These are phyloP conservation scores for Haplosporangium gracile DNA, from an alignment of 192 early-diverging fungal genomes.

Conservation along the genomic window DNA sequence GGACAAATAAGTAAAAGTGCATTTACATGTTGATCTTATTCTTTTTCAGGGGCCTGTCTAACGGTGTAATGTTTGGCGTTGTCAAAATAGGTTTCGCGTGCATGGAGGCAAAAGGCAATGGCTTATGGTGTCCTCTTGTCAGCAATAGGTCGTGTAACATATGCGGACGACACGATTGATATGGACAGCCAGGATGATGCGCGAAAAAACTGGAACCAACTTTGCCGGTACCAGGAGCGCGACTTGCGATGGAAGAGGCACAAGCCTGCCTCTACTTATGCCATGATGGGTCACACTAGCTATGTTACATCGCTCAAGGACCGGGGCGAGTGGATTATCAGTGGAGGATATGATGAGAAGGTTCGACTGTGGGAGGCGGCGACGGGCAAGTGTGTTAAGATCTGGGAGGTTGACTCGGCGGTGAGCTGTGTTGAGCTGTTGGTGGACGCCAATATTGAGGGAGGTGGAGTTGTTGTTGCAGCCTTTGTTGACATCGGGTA, in stretches of 20 bases:
- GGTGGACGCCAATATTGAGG: conserved; percentile 19
- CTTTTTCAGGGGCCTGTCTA: not conserved
- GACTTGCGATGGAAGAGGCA: conserved; percentile 23
- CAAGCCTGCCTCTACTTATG: conserved; percentile 19
- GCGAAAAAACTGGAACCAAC: conserved; percentile 34
- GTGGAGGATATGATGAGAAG: conserved; percentile 54
- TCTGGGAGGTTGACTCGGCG: conserved; percentile 46
- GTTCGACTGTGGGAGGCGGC: conserved; percentile 51
- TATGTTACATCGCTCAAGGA: conserved; percentile 46
- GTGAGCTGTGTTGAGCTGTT: conserved; percentile 50
- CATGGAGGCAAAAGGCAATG: conserved; percentile 20
- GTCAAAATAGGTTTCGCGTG: conserved; percentile 27
- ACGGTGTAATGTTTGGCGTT: not conserved
- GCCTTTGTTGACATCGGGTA: conserved; percentile 58
- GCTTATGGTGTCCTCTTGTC: conserved; percentile 9
- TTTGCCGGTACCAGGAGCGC: conserved; percentile 42
- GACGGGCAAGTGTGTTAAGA: conserved; percentile 46
- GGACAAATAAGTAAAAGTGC: not conserved
- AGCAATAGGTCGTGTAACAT: conserved; percentile 21
- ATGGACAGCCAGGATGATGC: conserved; percentile 13
- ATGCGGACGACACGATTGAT: conserved; percentile 6
- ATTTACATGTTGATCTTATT: not conserved
- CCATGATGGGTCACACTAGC: conserved; percentile 34
- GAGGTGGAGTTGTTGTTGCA: conserved; percentile 43
- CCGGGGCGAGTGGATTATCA: conserved; percentile 41